Base-by-base conservation (phyloP, 2,329 filamentous ascomycete genomes). In the Escovopsis weberi region DNA sequence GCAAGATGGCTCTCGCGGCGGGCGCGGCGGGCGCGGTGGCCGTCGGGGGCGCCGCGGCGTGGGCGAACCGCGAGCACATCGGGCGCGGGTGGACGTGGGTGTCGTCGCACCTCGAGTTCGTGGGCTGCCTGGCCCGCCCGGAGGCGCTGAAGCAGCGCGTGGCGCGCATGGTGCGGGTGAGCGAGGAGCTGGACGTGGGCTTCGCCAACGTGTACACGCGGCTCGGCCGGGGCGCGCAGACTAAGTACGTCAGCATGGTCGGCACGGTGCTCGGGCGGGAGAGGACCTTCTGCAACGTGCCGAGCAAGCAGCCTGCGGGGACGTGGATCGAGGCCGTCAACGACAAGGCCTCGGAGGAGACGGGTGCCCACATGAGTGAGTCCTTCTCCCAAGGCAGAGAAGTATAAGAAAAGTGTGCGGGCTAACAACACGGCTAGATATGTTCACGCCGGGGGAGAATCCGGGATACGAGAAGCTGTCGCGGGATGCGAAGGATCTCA, bases 101-200 rank as follows among this genome's bases (percentile, higher is more conserved):
- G 12, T 78, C 82, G 12, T 91, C 85, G 33, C 91, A 98, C 61
- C 75, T 98, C 26, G 85, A 91, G 59, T 98, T 96, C 54, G 85
- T 96, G 1, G 86, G 87, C 2, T 93, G 86, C 54, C 72, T 98
- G 7, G 82, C 84, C 39, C 78, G 85, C n/a, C 78, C 78, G 4
- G 82, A 88, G 52, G 87, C 94, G 55, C 67, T 96, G 49, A 78
- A 80, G 51, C 74, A 78, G 55, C 77, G 91, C 30, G 70, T 94
- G 9, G 65, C 69, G n/a, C 72, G 67, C 46, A 69, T 95, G 58
- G 69, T 75, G n/a, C 68, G 70, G 45, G 65, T 88, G 18, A 70
- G 78, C 32, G 59, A 67, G 38, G 76, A 83, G 45, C 71, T 85
- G 12, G 70, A 69, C 11, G 71, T 95, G 12, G 83, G 84, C 2